phyloP scores from a whole-genome alignment of 2,329 filamentous ascomycete genomes.

The Pleoardoris graminearum region DNA sequence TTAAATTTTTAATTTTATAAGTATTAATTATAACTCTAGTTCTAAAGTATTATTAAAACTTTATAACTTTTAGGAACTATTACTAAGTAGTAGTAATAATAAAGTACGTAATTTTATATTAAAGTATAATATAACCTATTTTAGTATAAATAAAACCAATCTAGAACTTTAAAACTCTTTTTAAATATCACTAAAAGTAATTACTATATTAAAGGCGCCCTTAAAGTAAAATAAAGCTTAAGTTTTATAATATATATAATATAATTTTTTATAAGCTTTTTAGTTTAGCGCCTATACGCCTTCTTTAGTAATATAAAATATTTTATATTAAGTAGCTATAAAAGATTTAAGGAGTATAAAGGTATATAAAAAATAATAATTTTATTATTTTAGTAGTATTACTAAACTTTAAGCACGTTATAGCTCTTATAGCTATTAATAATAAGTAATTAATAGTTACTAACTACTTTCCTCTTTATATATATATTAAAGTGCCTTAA shows the following conservation, averaged over 20 bases:
- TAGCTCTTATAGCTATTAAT: constrained; percentile 6
- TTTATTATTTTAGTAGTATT: background rate
- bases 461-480: no score
- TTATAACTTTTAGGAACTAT: no score
- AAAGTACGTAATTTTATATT: no score
- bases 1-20: no score
- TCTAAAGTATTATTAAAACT: no score
- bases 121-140: no score
- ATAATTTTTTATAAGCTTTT: constrained; percentile 27
- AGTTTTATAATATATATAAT: constrained; percentile 34
- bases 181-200: constrained; percentile 1
- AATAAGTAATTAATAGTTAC: background rate
- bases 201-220: constrained; percentile 28
- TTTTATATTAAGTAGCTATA: constrained; percentile 5
- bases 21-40: no score
- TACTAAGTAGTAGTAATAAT: no score
- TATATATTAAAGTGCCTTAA: background rate
- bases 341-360: constrained; percentile 6
- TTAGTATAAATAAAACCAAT: no score
- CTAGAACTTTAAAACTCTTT: constrained; percentile 19
- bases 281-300: constrained; percentile 33
- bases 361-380: background rate
- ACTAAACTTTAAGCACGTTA: background rate
- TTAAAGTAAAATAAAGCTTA: constrained; percentile 16
- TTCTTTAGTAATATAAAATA: constrained; percentile 42